phyloP scores from a whole-genome alignment of 2,329 filamentous ascomycete species.

The Claviceps digitariae region DNA sequence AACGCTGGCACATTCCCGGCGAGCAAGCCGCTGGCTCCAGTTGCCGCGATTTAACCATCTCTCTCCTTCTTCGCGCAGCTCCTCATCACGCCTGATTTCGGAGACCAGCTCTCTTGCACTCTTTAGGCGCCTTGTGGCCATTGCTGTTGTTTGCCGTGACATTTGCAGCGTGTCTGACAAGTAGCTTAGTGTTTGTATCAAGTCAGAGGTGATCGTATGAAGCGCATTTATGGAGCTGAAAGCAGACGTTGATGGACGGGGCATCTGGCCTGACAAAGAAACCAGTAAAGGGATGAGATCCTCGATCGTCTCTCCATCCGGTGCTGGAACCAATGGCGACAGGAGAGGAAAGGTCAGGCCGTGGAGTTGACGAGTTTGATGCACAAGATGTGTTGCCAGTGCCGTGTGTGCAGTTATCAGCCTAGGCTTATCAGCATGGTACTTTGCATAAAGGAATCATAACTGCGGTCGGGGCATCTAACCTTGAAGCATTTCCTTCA shows the following conservation, averaged over 20 bases:
- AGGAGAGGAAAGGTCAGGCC: conserved; percentile 58
- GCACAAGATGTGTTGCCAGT: conserved; percentile 57
- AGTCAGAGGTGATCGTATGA: conserved; percentile 55
- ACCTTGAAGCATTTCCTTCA: conserved; percentile 61
- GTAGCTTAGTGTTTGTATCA: conserved; percentile 70
- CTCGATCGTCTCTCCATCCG: conserved; percentile 52
- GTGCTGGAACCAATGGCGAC: conserved; percentile 51
- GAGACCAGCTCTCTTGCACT: conserved; percentile 74
- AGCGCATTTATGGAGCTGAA: conserved; percentile 55
- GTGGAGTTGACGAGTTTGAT: conserved; percentile 64
- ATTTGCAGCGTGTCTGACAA: conserved; percentile 89
- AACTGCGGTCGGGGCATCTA: conserved; percentile 10
- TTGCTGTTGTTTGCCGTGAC: conserved; percentile 75
- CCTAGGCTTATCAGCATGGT: conserved; percentile 25
- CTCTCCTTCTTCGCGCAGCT: conserved; percentile 69
- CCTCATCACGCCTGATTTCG: conserved; percentile 73
- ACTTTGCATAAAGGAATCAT: neutral
- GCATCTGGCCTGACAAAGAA: conserved; percentile 52
- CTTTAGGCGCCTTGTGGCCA: conserved; percentile 65
- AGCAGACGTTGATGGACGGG: conserved; percentile 46
- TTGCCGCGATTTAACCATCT: conserved; percentile 69
- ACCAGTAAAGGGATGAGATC: conserved; percentile 55
- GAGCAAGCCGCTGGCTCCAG: conserved; percentile 65
- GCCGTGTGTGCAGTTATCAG: conserved; percentile 65
- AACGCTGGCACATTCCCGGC: conserved; percentile 68